A percentile compares a stretch with the other conserved stretches of the same genome.
phyloP scores from a whole-genome alignment of 805 yeast genomes.

The Candida ulmi region DNA sequence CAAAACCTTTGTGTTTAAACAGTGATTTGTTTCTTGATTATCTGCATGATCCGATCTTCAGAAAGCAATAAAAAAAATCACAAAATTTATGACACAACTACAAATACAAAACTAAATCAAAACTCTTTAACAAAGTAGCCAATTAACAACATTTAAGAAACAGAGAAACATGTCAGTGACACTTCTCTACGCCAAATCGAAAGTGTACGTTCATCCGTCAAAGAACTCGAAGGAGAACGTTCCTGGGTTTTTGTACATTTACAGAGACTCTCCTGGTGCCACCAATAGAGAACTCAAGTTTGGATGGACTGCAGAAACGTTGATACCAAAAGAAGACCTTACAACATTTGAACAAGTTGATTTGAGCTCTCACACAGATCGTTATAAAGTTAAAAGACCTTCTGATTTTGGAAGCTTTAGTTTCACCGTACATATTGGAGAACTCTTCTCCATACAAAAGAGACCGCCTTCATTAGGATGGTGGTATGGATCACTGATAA shows the following conservation, averaged over 20 bases:
- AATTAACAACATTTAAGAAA: too few relatives aligned
- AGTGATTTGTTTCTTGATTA: too few relatives aligned
- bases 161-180: constrained; percentile 16
- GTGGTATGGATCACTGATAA: constrained; percentile 86
- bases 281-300: constrained; percentile 52
- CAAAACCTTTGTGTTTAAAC: too few relatives aligned
- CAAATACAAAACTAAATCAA: too few relatives aligned
- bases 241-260: constrained; percentile 68
- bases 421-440: constrained; percentile 55
- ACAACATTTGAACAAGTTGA: constrained; percentile 46
- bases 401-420: constrained; percentile 50
- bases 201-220: constrained; percentile 83
- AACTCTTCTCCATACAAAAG: constrained; percentile 73
- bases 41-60: too few relatives aligned
- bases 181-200: constrained; percentile 46
- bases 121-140: too few relatives aligned
- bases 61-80: too few relatives aligned
- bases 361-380: constrained; percentile 19
- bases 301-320: constrained; percentile 64
- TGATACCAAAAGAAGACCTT: constrained; percentile 40
- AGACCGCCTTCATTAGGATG: constrained; percentile 80
- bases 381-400: constrained; percentile 45
- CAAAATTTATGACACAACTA: too few relatives aligned
- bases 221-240: constrained; percentile 68
- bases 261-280: constrained; percentile 41